These are phyloP conservation scores for Isatis lusitanica DNA, from an alignment of 441 rosid genomes.

Conservation along the genomic window DNA sequence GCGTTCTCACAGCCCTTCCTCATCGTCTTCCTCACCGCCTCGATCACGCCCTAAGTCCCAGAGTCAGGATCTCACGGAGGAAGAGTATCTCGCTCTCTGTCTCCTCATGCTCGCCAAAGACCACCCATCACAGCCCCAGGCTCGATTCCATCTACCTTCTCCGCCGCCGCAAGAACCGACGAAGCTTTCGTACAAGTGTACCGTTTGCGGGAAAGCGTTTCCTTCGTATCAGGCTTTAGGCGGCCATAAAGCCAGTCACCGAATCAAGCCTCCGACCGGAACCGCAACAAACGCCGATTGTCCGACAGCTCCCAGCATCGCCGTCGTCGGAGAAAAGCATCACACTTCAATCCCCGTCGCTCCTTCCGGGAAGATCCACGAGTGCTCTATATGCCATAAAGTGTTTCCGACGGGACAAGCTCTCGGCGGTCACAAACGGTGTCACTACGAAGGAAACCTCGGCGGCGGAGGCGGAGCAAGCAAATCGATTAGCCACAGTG, in stretches of 20 bases:
- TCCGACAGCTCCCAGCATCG: slow-evolving; percentile 27
- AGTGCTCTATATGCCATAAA: slow-evolving; percentile 73
- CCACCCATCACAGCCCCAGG: slow-evolving; percentile 27
- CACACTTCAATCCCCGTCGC: slow-evolving; percentile 16
- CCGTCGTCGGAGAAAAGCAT: slow-evolving; percentile 11
- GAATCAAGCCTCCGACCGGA: slow-evolving; percentile 42
- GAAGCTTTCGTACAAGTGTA: slow-evolving; percentile 53
- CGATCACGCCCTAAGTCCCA: slow-evolving; percentile 14
- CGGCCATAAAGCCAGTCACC: slow-evolving; percentile 97
- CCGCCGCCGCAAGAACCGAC: slow-evolving; percentile 31
- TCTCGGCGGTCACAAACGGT: slow-evolving; percentile 72
- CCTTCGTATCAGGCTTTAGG: slow-evolving; percentile 90
- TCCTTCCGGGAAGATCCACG: slow-evolving; percentile 47
- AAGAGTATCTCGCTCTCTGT: slow-evolving; percentile 85
- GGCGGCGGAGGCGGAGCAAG: slow-evolving; percentile 34
- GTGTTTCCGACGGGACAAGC: slow-evolving; percentile 72
- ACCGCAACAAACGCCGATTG: slow-evolving; percentile 17
- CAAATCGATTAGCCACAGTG: slow-evolving; percentile 42
- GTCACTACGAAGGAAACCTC: slow-evolving; percentile 68
- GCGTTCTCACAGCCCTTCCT: slow-evolving; percentile 53
- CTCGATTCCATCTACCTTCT: slow-evolving; percentile 17
- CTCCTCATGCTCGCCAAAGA: slow-evolving; percentile 84
- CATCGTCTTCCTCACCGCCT: slow-evolving; percentile 43
- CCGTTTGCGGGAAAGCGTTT: slow-evolving; percentile 76
- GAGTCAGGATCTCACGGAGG: slow-evolving; percentile 47